Conservation (phyloP, 1,284 basidiomycete genomes). For the Ustilago lituana region DNA sequence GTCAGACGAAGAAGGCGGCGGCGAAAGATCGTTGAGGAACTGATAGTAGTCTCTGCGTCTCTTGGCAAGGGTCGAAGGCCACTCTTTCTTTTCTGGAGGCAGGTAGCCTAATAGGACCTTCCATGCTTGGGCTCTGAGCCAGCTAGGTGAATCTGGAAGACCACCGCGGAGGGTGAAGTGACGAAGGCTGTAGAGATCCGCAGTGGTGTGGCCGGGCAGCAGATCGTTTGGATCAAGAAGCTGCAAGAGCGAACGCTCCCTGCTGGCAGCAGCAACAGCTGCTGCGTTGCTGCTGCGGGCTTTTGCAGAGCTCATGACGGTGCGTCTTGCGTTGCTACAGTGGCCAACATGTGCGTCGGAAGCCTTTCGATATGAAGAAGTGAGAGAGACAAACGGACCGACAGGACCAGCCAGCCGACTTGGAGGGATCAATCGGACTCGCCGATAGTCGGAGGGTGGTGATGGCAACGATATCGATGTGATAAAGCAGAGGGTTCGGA, state of each 20-base stretch:
- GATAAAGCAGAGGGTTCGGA: no score
- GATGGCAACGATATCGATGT: no score
- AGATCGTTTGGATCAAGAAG: constrained; percentile 57
- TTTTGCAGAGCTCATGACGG: constrained; percentile 35
- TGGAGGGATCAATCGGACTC: no score
- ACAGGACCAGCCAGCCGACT: background rate
- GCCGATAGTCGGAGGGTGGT: no score
- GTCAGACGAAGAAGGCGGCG: background rate
- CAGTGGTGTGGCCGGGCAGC: constrained; percentile 55
- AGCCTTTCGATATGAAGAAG: background rate
- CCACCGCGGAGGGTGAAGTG: constrained; percentile 54
- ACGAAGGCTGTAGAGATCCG: constrained; percentile 57
- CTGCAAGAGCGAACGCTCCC: constrained; percentile 41
- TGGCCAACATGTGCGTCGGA: constrained; percentile 15
- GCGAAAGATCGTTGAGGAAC: constrained; percentile 58
- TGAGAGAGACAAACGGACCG: background rate
- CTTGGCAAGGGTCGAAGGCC: constrained; percentile 46
- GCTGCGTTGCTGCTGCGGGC: constrained; percentile 18
- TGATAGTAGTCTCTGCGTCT: constrained; percentile 59
- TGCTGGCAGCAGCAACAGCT: constrained; percentile 10
- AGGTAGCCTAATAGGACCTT: constrained; percentile 62
- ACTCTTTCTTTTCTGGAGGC: constrained; percentile 59
- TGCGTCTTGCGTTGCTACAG: background rate
- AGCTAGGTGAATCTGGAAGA: constrained; percentile 47
- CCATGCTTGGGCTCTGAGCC: constrained; percentile 64